A percentile compares a stretch with the other conserved stretches of the same genome.
These are phyloP conservation scores for Protea cynaroides DNA, from an alignment of 164 flowering plant species.

Conservation along the genomic window DNA sequence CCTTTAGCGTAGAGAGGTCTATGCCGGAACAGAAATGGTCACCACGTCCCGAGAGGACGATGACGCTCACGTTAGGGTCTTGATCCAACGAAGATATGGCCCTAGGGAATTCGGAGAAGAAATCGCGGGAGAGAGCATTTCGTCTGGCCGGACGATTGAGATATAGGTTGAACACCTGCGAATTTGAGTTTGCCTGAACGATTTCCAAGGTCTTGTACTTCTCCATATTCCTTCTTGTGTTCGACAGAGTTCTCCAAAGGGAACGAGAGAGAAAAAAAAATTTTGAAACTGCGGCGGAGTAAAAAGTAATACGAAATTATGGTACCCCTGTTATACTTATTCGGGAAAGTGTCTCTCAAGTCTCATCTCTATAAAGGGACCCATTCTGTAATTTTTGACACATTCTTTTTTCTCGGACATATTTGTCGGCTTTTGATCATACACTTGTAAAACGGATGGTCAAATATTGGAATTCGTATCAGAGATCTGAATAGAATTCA, in stretches of 20 bases:
- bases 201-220: constrained; percentile 30
- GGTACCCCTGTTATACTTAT: too few relatives aligned
- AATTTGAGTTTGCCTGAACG: constrained; percentile 14
- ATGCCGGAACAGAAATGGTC: constrained; percentile 83
- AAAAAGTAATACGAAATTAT: neutral
- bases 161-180: constrained; percentile 37
- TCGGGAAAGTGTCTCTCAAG: too few relatives aligned
- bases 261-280: too few relatives aligned
- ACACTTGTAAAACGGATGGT: too few relatives aligned
- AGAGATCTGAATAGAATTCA: too few relatives aligned
- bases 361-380: too few relatives aligned
- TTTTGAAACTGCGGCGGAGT: neutral
- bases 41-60: constrained; percentile 58
- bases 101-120: constrained; percentile 71
- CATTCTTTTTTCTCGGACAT: too few relatives aligned
- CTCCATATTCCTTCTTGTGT: constrained; percentile 8
- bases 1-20: constrained; percentile 42
- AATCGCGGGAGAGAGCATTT: constrained; percentile 69
- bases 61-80: constrained; percentile 52
- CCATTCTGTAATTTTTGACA: too few relatives aligned
- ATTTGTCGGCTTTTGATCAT: too few relatives aligned
- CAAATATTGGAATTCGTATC: too few relatives aligned
- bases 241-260: too few relatives aligned
- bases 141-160: constrained; percentile 52
- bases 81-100: constrained; percentile 65